Base-by-base conservation (phyloP, 2,329 filamentous ascomycete species). In the Hypoxylon sp. region DNA sequence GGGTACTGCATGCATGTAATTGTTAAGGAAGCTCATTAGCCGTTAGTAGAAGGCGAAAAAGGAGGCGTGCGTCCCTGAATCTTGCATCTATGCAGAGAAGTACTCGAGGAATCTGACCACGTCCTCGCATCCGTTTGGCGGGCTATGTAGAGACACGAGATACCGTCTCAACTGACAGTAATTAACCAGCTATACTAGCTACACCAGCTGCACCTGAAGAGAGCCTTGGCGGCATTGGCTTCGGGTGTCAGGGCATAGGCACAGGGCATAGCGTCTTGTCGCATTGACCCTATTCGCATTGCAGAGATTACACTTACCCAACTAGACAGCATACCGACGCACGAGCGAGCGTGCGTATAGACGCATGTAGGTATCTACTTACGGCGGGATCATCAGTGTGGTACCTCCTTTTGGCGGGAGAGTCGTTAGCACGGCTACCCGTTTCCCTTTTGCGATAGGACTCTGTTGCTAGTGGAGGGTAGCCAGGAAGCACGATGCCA, bases 301-400 rank as follows among this genome's bases (percentile, higher is more conserved):
- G 54, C 53, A 58, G 53, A 65, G 30, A 64, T 64, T 61, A 49
- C 58, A 55, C 40, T 46, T 40, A 49, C 50, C 35, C 14, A 50
- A 31, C 20, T 50, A 50, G 46, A 50, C 10, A 17, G 22, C 30
- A 35, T 53, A 35, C 50, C 50, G 25, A 56, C 51, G 48, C 55
- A 37, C n/a, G 42, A 48, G 56, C 59, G 37, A 53, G 37, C 58
- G 48, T 61, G 44, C 48, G 31, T 50, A 31, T 53, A 40, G 49
- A 51, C 48, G 48, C 35, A 64, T 68, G 61, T 53, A 27, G 5
- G 25, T 57, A 64, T 50, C 42, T 49, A 50, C 48, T 42, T 61
- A 57, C 33, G 14, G 61, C 53, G 48, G 58, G 68, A 68, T 70
- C 68, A 68, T 65, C 68, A 62, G 58, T 55, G 61, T 30, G 49